Evolutionary conservation across 2,329 filamentous ascomycete species (phyloP).

Genomic region (Xylariaceae sp.): DNA sequence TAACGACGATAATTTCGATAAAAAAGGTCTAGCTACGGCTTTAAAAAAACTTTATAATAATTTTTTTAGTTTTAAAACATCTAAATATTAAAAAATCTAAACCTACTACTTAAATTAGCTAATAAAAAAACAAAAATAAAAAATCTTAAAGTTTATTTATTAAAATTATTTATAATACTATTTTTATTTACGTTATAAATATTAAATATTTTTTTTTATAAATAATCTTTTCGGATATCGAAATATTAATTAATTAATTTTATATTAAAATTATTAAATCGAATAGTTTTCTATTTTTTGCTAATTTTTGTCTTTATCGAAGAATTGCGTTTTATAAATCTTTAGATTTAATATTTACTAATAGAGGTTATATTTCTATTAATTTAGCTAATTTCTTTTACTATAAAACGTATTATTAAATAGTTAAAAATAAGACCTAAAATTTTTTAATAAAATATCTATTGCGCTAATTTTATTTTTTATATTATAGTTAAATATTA

Average conservation of each 20-base stretch:
- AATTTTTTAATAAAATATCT: not conserved
- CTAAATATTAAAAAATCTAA: not conserved
- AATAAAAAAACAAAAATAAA: not conserved
- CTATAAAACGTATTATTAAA: not conserved
- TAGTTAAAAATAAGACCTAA: not conserved
- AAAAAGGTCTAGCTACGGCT: not conserved
- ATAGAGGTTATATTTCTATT: not conserved
- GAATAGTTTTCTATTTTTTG: not conserved
- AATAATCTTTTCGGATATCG: not conserved
- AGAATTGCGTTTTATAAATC: not conserved
- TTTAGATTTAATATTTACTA: not conserved
- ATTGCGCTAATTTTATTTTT: not conserved
- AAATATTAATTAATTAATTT: conserved; percentile 1
- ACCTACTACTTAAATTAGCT: not conserved
- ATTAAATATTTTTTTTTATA: not conserved
- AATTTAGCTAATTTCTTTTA: not conserved
- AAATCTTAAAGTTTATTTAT: no score
- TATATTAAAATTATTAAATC: not conserved
- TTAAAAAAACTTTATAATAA: not conserved
- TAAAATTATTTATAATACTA: not conserved
- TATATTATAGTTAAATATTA: not conserved
- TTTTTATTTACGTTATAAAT: not conserved
- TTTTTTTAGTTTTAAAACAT: not conserved
- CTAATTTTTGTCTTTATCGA: not conserved
- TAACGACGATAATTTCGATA: not conserved